Percentiles rank a stretch among this genome's conserved stretches.
These are phyloP conservation scores for Boletus tomentosulus DNA, from an alignment of 768 basidiomycete species.

Conservation along the genomic window DNA sequence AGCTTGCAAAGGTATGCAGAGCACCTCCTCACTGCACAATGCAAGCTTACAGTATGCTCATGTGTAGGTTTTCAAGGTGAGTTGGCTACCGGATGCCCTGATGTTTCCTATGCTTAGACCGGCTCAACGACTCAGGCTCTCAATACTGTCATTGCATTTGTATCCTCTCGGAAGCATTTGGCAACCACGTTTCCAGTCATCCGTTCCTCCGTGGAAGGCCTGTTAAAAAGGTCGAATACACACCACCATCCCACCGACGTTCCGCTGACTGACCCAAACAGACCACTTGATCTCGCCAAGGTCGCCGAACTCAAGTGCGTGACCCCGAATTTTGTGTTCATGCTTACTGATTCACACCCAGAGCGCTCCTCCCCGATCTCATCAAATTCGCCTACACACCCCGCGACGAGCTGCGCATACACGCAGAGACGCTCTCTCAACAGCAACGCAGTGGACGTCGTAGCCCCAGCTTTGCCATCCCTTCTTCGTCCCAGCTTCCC, in stretches of 20 bases:
- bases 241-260: background rate
- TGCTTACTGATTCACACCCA: slow-evolving; percentile 22
- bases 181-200: slow-evolving; percentile 76
- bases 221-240: slow-evolving; percentile 61
- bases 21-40: background rate
- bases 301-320: slow-evolving; percentile 81
- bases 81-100: slow-evolving; percentile 1
- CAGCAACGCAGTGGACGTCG: slow-evolving; percentile 25
- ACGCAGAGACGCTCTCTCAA: slow-evolving; percentile 34
- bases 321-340: background rate
- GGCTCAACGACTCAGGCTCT: slow-evolving; percentile 63
- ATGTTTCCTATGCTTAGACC: no score
- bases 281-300: slow-evolving; percentile 71
- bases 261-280: slow-evolving; percentile 27
- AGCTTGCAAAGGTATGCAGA: slow-evolving; percentile 58
- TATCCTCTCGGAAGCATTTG: slow-evolving; percentile 75
- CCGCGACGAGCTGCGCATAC: slow-evolving; percentile 53
- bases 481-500: slow-evolving; percentile 25
- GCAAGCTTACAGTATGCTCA: background rate
- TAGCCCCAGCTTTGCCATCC: slow-evolving; percentile 41
- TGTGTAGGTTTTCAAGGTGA: slow-evolving; percentile 43
- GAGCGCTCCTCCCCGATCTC: slow-evolving; percentile 77
- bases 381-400: slow-evolving; percentile 82
- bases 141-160: slow-evolving; percentile 85
- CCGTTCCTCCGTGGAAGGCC: slow-evolving; percentile 72